These are phyloP conservation scores for Simplicillium aogashimaense DNA, from an alignment of 2,329 filamentous ascomycete genomes.

Conservation along the genomic window DNA sequence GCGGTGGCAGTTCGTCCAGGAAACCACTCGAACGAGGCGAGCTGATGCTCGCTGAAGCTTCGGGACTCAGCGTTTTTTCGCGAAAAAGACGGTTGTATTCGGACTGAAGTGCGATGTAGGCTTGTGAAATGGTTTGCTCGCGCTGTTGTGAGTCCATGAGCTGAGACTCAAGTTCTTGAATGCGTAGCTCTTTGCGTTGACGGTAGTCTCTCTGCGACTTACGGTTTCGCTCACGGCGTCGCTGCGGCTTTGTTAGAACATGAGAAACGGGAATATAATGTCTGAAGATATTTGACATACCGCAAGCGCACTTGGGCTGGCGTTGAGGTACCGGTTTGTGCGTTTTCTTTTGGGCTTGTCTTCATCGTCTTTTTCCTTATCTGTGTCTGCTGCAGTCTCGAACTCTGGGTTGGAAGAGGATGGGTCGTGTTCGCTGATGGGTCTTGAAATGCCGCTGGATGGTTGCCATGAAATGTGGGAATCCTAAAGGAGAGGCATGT, in stretches of 20 bases:
- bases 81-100: slow-evolving; percentile 28
- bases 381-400: background rate
- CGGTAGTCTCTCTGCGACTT: slow-evolving; percentile 21
- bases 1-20: no score
- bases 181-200: slow-evolving; percentile 41
- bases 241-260: slow-evolving; percentile 8
- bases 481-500: no score
- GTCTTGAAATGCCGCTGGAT: no score
- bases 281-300: slow-evolving; percentile 21
- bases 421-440: no score
- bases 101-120: slow-evolving; percentile 39
- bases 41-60: no score
- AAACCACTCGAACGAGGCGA: no score
- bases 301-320: slow-evolving; percentile 36
- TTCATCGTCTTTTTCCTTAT: background rate
- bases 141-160: slow-evolving; percentile 42
- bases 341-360: slow-evolving; percentile 33
- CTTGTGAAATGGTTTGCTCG: slow-evolving; percentile 43
- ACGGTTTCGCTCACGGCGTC: slow-evolving; percentile 20
- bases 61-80: background rate
- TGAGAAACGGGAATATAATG: background rate
- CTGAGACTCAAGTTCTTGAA: slow-evolving; percentile 50
- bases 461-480: no score
- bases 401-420: no score
- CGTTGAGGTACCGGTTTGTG: slow-evolving; percentile 43